Evolutionary conservation across 2,329 filamentous ascomycete species (phyloP), one percentile per base, ranked within the genome.

Genomic region (Fusarium palustre): DNA sequence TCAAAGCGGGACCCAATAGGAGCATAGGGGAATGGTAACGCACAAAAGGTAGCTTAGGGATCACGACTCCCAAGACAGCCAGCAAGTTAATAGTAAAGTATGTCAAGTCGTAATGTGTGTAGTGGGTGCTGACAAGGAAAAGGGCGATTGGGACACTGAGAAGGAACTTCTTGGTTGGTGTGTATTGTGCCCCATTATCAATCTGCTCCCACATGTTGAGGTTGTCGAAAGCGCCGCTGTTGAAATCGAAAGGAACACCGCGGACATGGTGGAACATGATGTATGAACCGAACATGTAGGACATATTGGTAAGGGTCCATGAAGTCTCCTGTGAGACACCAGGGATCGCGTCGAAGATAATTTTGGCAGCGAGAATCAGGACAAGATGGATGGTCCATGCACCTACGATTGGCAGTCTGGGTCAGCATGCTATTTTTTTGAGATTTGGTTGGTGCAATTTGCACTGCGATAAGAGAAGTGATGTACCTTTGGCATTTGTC

Each of bases 171-270:
- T 99, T 99, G 71, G 96, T 93, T 6, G 96, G 96, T 1, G 96
- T 99, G 84, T 98, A 99, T 81, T 99, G 96, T 75, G 96, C 96
- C 47, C 96, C 96, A 76, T 98, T 97, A 84, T 99, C 96, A 80
- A 99, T 99, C 83, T 99, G 96, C 84, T 99, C 96, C 96, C 96
- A 99, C 96, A 99, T 98, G 84, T 98, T 99, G 77, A 99, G 87
- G 81, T 99, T 98, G 86, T 99, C 96, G 81, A 98, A 99, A 74
- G 96, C 96, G 63, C 96, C 96, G 59, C 93, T 91, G 79, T 99
- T 99, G 87, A 99, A 99, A 81, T 99, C 96, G 78, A 99, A 99
- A 8, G 96, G 96, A 47, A 98, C 93, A 74, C 96, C 96, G 78
- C 95, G 93, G 74, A 99, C 96, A 86, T 93, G 97, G 83, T 99